A percentile compares a stretch with the other conserved stretches of the same genome.
phyloP scores from a whole-genome alignment of 2,329 filamentous ascomycete species.

The Aspergillus ibericus region DNA sequence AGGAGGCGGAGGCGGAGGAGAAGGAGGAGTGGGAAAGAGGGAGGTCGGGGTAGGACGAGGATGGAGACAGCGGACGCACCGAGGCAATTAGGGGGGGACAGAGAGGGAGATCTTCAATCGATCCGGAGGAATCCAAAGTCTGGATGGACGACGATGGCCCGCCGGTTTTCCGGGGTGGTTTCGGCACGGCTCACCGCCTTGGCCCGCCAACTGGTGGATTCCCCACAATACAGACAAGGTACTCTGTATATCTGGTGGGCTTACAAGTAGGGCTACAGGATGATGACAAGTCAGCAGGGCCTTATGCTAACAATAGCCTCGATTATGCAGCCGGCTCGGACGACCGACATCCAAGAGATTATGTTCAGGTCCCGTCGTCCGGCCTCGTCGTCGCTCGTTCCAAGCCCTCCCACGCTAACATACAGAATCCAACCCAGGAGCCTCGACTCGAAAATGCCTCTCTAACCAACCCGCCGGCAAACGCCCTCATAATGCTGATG shows the following conservation, averaged over 20 bases:
- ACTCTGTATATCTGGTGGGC: too few relatives aligned
- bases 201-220: not conserved
- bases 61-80: not conserved
- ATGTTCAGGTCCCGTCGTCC: constrained; percentile 22
- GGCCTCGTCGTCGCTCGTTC: constrained; percentile 19
- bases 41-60: not conserved
- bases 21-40: not conserved
- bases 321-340: constrained; percentile 17
- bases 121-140: not conserved
- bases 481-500: constrained; percentile 30
- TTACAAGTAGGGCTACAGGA: too few relatives aligned
- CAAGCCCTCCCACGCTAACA: constrained; percentile 35
- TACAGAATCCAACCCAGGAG: constrained; percentile 32
- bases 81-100: not conserved
- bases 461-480: constrained; percentile 27
- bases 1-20: not conserved
- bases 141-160: not conserved
- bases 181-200: constrained; percentile 11
- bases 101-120: not conserved
- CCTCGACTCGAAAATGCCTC: constrained; percentile 24
- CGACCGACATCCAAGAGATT: constrained; percentile 15
- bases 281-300: too few relatives aligned
- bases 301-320: constrained; percentile 21
- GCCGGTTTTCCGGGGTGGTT: not conserved
- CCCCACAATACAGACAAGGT: too few relatives aligned